Evolutionary conservation across 2,329 filamentous ascomycete genomes (phyloP).

Genomic region (Penicillium sp.): DNA sequence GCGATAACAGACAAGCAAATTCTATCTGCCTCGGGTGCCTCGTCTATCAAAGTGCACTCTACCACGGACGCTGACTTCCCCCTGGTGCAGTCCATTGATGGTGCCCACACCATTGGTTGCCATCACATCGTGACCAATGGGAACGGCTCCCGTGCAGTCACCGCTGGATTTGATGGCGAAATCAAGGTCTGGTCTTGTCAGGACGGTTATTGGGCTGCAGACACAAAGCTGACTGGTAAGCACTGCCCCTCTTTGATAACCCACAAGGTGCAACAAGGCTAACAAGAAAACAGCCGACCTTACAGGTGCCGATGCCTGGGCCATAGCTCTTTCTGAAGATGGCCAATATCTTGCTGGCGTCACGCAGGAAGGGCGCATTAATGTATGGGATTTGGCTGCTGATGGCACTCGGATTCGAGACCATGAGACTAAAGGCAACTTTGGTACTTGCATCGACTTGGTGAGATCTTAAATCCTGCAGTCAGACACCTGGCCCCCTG

Average conservation of each 20-base stretch:
- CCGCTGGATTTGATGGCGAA: constrained; percentile 85
- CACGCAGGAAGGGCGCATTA: constrained; percentile 82
- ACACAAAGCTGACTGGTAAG: constrained; percentile 48
- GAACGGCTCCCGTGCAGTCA: constrained; percentile 72
- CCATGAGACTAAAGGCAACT: constrained; percentile 90
- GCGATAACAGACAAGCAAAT: constrained; percentile 72
- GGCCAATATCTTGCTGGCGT: constrained; percentile 83
- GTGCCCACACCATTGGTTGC: constrained; percentile 82
- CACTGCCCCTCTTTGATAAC: constrained; percentile 7
- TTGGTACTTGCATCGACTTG: constrained; percentile 84
- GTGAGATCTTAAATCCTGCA: constrained; percentile 40
- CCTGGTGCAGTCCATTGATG: constrained; percentile 73
- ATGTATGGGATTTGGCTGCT: constrained; percentile 74
- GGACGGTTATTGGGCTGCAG: constrained; percentile 57
- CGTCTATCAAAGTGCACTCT: constrained; percentile 76
- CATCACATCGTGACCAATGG: constrained; percentile 78
- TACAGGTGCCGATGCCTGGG: constrained; percentile 73
- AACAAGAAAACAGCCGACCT: constrained; percentile 16
- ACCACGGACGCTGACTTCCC: constrained; percentile 71
- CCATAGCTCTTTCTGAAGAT: constrained; percentile 78
- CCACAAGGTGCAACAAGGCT: constrained; percentile 1
- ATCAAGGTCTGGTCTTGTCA: constrained; percentile 75
- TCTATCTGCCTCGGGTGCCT: constrained; percentile 81
- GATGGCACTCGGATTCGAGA: constrained; percentile 66
- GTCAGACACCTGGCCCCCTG: not conserved